A percentile compares a stretch with the other conserved stretches of the same genome.
These are phyloP conservation scores for Rhodotorula sp. DNA, from an alignment of 1,284 basidiomycete genomes.

Conservation along the genomic window DNA sequence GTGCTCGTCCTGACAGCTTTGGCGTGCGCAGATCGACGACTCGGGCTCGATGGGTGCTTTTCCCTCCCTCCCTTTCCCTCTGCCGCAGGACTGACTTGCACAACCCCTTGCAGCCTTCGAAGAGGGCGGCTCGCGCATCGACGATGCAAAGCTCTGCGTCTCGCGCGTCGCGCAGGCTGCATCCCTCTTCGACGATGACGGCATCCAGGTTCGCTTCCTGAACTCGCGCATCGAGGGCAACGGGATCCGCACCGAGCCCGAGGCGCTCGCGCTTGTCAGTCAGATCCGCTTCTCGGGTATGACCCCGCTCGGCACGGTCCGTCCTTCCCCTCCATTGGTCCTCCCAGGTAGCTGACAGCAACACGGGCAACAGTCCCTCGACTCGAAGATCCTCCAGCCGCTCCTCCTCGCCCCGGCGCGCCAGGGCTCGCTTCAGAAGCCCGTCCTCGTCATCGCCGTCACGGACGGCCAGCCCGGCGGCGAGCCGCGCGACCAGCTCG, in stretches of 20 bases:
- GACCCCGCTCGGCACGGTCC: conserved; percentile 50
- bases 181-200: conserved; percentile 52
- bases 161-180: conserved; percentile 52
- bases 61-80: not conserved
- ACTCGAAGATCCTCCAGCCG: conserved; percentile 55
- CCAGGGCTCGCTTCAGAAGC: conserved; percentile 51
- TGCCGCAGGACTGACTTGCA: too few species aligned
- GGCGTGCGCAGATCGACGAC: conserved; percentile 34
- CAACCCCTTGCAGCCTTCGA: conserved; percentile 46
- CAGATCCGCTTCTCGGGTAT: conserved; percentile 54
- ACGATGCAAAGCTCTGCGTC: conserved; percentile 48
- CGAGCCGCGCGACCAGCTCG: conserved; percentile 8
- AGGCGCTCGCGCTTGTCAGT: conserved; percentile 52
- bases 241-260: conserved; percentile 52
- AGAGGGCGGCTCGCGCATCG: conserved; percentile 45
- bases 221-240: conserved; percentile 54
- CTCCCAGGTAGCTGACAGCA: too few species aligned
- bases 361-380: conserved; percentile 37
- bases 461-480: conserved; percentile 24
- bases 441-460: conserved; percentile 53
- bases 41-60: conserved; percentile 49
- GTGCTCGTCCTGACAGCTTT: not conserved
- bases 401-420: conserved; percentile 54
- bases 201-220: conserved; percentile 50
- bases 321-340: too few species aligned